These are phyloP conservation scores for Venturia asperata DNA, from an alignment of 2,329 filamentous ascomycete species.

Conservation along the genomic window DNA sequence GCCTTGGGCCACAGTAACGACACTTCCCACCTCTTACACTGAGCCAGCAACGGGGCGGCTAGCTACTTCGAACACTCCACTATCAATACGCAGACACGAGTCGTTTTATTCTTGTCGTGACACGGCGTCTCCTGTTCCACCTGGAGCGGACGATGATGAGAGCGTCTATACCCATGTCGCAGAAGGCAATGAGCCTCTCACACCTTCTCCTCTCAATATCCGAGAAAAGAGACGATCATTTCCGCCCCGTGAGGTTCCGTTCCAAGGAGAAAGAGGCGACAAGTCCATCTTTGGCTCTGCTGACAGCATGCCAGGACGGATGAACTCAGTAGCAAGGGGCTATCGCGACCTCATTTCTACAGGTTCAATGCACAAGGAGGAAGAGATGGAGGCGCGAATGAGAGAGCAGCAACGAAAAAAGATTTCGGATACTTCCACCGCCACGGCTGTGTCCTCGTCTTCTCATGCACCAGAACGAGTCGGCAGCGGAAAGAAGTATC, in stretches of 20 bases:
- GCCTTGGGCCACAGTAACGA: background rate
- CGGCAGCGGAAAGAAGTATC: background rate
- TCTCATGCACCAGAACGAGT: background rate
- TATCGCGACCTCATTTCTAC: background rate
- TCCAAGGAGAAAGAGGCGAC: background rate
- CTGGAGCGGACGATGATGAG: background rate
- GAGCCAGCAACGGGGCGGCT: background rate
- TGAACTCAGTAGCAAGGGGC: background rate
- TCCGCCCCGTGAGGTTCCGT: background rate
- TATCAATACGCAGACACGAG: background rate
- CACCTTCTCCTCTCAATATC: background rate
- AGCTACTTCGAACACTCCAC: background rate
- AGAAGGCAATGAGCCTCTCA: background rate
- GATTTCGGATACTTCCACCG: background rate
- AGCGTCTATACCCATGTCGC: background rate
- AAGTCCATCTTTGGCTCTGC: background rate
- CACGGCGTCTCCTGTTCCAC: background rate
- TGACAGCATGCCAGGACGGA: background rate
- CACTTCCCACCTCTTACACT: background rate
- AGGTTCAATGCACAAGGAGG: background rate
- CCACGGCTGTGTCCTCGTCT: constrained; percentile 3
- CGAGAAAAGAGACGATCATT: background rate
- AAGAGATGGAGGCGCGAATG: background rate
- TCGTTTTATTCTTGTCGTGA: constrained; percentile 3
- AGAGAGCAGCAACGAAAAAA: background rate